These are phyloP conservation scores for Ligustrum vulgare DNA, from an alignment of 257 asterid species.

Conservation along the genomic window DNA sequence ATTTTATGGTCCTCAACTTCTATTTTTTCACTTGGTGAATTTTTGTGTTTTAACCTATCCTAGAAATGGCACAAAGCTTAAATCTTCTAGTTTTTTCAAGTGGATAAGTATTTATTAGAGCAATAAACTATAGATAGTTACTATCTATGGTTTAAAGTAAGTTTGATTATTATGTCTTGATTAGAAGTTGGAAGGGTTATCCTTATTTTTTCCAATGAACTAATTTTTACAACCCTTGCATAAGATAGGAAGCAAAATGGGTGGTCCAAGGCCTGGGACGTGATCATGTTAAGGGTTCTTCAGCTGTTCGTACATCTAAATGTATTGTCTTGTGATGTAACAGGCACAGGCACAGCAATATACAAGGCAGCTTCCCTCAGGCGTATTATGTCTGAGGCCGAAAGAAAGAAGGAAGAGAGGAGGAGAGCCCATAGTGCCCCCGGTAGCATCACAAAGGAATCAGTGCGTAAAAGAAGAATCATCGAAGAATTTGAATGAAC, in stretches of 20 bases:
- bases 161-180: not conserved
- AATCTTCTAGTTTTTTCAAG: too few species aligned
- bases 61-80: not conserved
- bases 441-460: conserved; percentile 55
- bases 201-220: not conserved
- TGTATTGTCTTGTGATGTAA: conserved; percentile 16
- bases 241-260: too few species aligned
- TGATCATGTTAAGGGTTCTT: too few species aligned
- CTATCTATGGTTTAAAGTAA: not conserved
- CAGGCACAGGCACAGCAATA: conserved; percentile 91
- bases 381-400: conserved; percentile 60
- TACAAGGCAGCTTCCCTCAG: conserved; percentile 67
- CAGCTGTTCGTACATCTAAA: too few species aligned
- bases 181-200: not conserved
- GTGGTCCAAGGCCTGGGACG: too few species aligned
- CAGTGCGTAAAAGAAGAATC: conserved; percentile 69
- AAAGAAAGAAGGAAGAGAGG: conserved; percentile 68
- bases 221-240: not conserved
- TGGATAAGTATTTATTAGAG: too few species aligned
- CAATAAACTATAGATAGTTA: not conserved
- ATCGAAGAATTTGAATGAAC: conserved; percentile 68
- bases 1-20: not conserved
- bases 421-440: conserved; percentile 92
- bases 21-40: not conserved
- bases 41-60: not conserved